Percentiles rank a stretch among this genome's conserved stretches.
These are phyloP conservation scores for Rosa rugosa DNA, from an alignment of 306 rosid genomes.

Conservation along the genomic window DNA sequence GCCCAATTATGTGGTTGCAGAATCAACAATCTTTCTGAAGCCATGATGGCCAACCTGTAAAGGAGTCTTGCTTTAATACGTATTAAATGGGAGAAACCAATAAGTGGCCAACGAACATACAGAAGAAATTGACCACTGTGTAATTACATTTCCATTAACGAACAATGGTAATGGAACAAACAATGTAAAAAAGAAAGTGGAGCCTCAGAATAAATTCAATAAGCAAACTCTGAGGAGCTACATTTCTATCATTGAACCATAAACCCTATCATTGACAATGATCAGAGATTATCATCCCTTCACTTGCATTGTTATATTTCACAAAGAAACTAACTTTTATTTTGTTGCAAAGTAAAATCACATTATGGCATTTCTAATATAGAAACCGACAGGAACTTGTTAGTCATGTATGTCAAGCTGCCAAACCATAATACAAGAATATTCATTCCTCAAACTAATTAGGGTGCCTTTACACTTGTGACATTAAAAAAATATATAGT, in stretches of 20 bases:
- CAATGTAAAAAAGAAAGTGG: neutral
- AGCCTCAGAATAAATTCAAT: neutral
- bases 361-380: neutral
- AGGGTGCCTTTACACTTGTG: neutral
- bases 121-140: neutral
- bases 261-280: too few species aligned
- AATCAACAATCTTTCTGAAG: conserved; percentile 20
- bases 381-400: neutral
- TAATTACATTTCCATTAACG: neutral
- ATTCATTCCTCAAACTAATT: neutral
- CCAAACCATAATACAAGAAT: neutral
- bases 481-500: neutral
- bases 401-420: neutral
- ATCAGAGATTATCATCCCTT: neutral
- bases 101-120: neutral
- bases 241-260: neutral
- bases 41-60: conserved; percentile 19
- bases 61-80: neutral
- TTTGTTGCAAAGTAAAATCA: neutral
- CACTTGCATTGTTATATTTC: neutral
- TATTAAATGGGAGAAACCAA: neutral
- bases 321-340: neutral
- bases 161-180: neutral
- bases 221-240: neutral
- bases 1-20: conserved; percentile 23